Base-by-base conservation (phyloP, 75 land plant species). In the Cunninghamia lanceolata region DNA sequence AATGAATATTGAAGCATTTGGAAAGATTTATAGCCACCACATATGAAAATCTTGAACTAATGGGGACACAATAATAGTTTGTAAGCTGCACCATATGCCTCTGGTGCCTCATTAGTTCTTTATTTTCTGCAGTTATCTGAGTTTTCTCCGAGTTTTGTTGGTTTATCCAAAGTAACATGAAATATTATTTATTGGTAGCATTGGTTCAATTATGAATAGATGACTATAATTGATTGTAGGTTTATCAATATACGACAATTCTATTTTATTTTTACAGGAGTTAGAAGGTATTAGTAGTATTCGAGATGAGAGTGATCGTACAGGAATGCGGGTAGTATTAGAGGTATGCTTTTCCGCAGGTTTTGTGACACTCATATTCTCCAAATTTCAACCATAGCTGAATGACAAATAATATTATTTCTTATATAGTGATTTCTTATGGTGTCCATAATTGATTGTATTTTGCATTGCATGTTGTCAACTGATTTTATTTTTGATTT, bases 221-320 rank as follows among this genome's bases (percentile, higher is more conserved):
- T 39, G 16, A 80, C 9, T 1, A n/a, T 80, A 28, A 42, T 25
- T 80, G 3, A 1, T 43, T 80, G n/a, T 13, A 42, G 45, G 82
- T 28, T 80, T 45, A n/a, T 80, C 16, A 45, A 45, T 19, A 43
- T 11, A 4, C 39, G 70, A 68, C 38, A 8, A 16, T 9, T 73
- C 19, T 82, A 9, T 45, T 85, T 42, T 3, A 21, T 85, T n/a
- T 10, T 85, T 76, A 6, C 91, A 98, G 99, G 90, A 66, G 34
- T 86, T 98, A 66, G 99, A 98, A 34, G 99, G 99, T 46, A 94
- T 98, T 19, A 96, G 99, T 90, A 99, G 96, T 82, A 92, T 98
- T 34, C 90, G 99, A 79, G 99, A 98, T 92, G 99, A 98, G 88
- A 98, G 99, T 93, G 99, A 96, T 88, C 96, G 99, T 21, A 82